Base-by-base conservation (phyloP, 495 filamentous ascomycete genomes). In the Neurospora cerealis region DNA sequence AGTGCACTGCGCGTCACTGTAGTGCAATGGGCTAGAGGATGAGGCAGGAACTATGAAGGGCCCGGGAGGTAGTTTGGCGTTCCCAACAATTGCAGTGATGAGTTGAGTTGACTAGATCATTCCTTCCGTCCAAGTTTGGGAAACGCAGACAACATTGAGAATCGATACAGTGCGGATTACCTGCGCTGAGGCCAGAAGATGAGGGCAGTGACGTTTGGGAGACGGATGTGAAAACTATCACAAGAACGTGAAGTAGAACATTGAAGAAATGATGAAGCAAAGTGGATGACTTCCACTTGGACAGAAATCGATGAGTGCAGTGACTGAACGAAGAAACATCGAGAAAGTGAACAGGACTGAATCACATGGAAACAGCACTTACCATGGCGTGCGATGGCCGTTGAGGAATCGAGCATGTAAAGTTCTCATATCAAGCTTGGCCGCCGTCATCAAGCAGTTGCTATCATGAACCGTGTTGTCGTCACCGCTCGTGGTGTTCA, bases 161-260 rank as follows among this genome's bases (percentile, higher is more conserved):
- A 21, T 21, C 1, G 8, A 48, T 48, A 32, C 21, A 60, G 21
- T 60, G 48, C 48, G 21, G 21, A 13, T 60, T 54, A 10, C 2
- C 13, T 46, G 0, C 8, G 2, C 2, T 13, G 4, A 13, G 4
- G 10, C 21, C 0, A 24, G 2, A 0, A 6, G 10, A 54, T 54
- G 10, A 24, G 0, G 19, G 19, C 1, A n/a, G 3, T 46, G 19
- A 46, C 8, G 42, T 3, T n/a, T 19, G 19, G 8, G 9, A 46
- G 19, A 46, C 8, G n/a, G n/a, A 34, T 34, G 15, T 46, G 3
- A 21, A 46, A n/a, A 9, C 7, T 2, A 19, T n/a, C 0, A 17
- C 17, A 46, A 46, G 7, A 7, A n/a, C 46, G 21, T 21, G 10
- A 15, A 4, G 42, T 10, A 3, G 46, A 13, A 54, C 3, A 10